Percentiles rank a stretch among this genome's conserved stretches.
Evolutionary conservation across 345 rosid species (phyloP).

Genomic region (Anastatica hierochuntica): DNA sequence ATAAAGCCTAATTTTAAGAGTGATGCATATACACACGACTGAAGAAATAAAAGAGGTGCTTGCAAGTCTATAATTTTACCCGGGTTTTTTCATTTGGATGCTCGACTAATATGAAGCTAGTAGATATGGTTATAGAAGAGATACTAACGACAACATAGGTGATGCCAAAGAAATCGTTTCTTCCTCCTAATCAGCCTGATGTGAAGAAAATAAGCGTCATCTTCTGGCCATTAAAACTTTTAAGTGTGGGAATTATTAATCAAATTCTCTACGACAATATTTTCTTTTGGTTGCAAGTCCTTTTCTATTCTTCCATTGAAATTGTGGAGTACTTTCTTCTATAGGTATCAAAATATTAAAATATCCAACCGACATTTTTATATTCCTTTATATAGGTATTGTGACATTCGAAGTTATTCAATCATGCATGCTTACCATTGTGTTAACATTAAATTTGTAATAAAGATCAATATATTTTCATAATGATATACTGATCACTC

Average conservation of each 20-base stretch:
- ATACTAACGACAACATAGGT: slow-evolving; percentile 58
- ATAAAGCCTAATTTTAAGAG: slow-evolving; percentile 36
- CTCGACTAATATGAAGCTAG: slow-evolving; percentile 53
- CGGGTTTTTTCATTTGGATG: slow-evolving; percentile 52
- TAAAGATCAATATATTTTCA: no score
- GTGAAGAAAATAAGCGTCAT: slow-evolving; percentile 70
- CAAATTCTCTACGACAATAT: slow-evolving; percentile 36
- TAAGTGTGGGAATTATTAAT: slow-evolving; percentile 74
- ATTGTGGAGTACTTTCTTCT: no score
- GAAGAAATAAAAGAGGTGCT: neutral
- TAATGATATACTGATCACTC: no score
- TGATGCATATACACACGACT: neutral
- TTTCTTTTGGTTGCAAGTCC: slow-evolving; percentile 53
- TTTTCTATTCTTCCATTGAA: slow-evolving; percentile 78
- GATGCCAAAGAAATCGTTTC: slow-evolving; percentile 66
- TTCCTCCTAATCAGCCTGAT: slow-evolving; percentile 73
- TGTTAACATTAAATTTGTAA: no score
- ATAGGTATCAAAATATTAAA: no score
- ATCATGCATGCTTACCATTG: no score
- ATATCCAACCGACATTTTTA: no score
- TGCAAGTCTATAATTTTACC: slow-evolving; percentile 26
- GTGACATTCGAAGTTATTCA: no score
- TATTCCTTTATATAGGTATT: no score
- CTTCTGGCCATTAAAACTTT: slow-evolving; percentile 74
- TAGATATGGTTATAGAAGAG: slow-evolving; percentile 43